phyloP scores from a whole-genome alignment of 2,329 filamentous ascomycete genomes.

The Biscogniauxia marginata region DNA sequence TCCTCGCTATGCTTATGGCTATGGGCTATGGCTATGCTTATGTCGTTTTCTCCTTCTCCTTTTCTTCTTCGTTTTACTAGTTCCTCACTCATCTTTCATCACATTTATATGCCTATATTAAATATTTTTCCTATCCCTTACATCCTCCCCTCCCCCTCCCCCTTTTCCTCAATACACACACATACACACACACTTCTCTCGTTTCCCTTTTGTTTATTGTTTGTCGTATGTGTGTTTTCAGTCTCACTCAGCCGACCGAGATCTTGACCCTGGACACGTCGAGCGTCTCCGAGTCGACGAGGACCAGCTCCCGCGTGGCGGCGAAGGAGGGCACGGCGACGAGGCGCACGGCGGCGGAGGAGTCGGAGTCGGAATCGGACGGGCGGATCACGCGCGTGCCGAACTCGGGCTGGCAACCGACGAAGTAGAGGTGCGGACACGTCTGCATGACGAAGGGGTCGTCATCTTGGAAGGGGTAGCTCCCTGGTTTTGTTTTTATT shows the following conservation, averaged over 20 bases:
- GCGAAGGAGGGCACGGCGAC: conserved; percentile 83
- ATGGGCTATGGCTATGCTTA: too few species aligned
- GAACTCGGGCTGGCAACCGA: conserved; percentile 80
- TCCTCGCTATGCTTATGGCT: too few species aligned
- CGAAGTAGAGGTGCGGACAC: conserved; percentile 89
- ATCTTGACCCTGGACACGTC: conserved; percentile 72
- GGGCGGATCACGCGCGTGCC: conserved; percentile 68
- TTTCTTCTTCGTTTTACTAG: too few species aligned
- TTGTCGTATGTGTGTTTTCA: background rate
- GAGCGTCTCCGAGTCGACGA: conserved; percentile 83
- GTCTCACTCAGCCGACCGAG: conserved; percentile 18
- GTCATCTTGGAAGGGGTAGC: conserved; percentile 91
- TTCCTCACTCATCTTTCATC: too few species aligned
- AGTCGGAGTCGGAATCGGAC: too few species aligned
- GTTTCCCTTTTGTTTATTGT: background rate
- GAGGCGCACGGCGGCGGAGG: conserved; percentile 70
- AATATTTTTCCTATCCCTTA: too few species aligned
- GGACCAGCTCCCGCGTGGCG: conserved; percentile 72
- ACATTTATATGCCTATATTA: too few species aligned
- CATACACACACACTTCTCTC: too few species aligned
- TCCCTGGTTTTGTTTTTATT: conserved; percentile 55
- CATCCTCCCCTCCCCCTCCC: too few species aligned
- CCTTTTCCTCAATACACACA: too few species aligned
- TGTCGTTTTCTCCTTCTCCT: too few species aligned
- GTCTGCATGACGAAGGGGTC: conserved; percentile 85